A percentile compares a stretch with the other conserved stretches of the same genome.
Evolutionary conservation across 345 rosid species (phyloP).

Genomic region (Stellera chamaejasme): DNA sequence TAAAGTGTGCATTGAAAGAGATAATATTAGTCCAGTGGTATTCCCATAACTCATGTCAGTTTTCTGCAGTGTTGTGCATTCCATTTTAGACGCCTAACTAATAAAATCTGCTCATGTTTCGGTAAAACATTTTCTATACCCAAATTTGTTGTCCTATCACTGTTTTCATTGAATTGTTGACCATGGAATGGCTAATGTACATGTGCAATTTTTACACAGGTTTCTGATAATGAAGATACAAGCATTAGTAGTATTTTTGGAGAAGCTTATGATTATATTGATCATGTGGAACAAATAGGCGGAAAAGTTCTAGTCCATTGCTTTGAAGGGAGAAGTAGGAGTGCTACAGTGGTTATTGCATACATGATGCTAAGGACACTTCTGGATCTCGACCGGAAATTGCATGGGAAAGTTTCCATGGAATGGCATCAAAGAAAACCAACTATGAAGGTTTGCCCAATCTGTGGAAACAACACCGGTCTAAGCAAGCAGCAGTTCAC

Average conservation of each 20-base stretch:
- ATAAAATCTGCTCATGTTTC: no score
- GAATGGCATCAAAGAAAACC: slow-evolving; percentile 94
- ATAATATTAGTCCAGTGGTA: background rate
- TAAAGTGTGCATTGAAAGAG: no score
- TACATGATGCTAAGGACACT: slow-evolving; percentile 73
- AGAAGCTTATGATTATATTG: slow-evolving; percentile 77
- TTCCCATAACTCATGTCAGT: no score
- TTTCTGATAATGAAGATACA: slow-evolving; percentile 74
- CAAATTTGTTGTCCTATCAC: no score
- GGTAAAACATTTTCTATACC: no score
- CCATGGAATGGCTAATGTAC: no score
- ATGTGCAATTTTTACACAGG: slow-evolving; percentile 33
- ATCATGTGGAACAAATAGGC: slow-evolving; percentile 65
- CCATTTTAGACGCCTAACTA: background rate
- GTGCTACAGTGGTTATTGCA: slow-evolving; percentile 83
- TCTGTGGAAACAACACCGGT: slow-evolving; percentile 93
- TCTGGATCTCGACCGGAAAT: slow-evolving; percentile 51
- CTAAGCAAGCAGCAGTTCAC: slow-evolving; percentile 89
- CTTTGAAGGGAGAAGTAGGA: slow-evolving; percentile 98
- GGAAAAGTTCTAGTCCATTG: slow-evolving; percentile 88
- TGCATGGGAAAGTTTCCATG: slow-evolving; percentile 83
- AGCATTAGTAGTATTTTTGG: slow-evolving; percentile 67
- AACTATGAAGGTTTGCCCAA: slow-evolving; percentile 79
- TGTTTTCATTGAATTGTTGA: no score
- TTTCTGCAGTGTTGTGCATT: background rate